Evolutionary conservation across 208 protist species (phyloP).

Genomic region (Crithidia mellificae): DNA sequence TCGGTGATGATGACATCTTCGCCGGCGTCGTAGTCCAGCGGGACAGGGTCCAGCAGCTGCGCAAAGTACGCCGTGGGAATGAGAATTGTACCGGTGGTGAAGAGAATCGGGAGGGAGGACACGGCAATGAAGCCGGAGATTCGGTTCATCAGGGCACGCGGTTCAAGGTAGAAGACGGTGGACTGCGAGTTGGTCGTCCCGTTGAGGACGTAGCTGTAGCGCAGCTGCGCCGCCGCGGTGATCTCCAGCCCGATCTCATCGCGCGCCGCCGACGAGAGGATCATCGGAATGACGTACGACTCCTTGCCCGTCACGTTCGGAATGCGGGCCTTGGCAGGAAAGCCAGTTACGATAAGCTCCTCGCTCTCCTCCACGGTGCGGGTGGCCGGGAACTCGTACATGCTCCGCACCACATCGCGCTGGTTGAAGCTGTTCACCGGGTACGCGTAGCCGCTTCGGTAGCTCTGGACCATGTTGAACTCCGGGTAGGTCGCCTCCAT

Average conservation of each 20-base stretch:
- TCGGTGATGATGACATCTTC: slow-evolving; percentile 6
- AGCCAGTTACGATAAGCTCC: slow-evolving; percentile 27
- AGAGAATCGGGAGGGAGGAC: slow-evolving; percentile 51
- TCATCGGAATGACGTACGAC: slow-evolving; percentile 33
- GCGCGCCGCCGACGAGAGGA: slow-evolving; percentile 37
- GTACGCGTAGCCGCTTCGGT: slow-evolving; percentile 42
- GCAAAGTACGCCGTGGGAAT: slow-evolving; percentile 61
- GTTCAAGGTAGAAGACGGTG: slow-evolving; percentile 58
- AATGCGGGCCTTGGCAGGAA: not conserved
- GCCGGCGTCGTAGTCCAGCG: slow-evolving; percentile 35
- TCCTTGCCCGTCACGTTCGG: slow-evolving; percentile 29
- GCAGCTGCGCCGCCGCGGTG: slow-evolving; percentile 27
- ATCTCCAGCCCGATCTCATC: slow-evolving; percentile 45
- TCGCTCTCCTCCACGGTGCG: not conserved
- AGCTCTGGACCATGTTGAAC: slow-evolving; percentile 53
- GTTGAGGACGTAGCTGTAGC: slow-evolving; percentile 52
- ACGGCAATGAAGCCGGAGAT: slow-evolving; percentile 85
- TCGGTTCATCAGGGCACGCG: slow-evolving; percentile 78
- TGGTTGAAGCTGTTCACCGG: slow-evolving; percentile 30
- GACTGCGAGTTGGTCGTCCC: not conserved
- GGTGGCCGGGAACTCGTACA: slow-evolving; percentile 46
- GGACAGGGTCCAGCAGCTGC: slow-evolving; percentile 47
- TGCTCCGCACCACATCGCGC: slow-evolving; percentile 62
- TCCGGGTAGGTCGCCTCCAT: slow-evolving; percentile 60
- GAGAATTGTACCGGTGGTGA: slow-evolving; percentile 56